Percentiles rank a stretch among this genome's conserved stretches.
These are phyloP conservation scores for Candolleomyces efflorescens DNA, from an alignment of 768 basidiomycete genomes.

Conservation along the genomic window DNA sequence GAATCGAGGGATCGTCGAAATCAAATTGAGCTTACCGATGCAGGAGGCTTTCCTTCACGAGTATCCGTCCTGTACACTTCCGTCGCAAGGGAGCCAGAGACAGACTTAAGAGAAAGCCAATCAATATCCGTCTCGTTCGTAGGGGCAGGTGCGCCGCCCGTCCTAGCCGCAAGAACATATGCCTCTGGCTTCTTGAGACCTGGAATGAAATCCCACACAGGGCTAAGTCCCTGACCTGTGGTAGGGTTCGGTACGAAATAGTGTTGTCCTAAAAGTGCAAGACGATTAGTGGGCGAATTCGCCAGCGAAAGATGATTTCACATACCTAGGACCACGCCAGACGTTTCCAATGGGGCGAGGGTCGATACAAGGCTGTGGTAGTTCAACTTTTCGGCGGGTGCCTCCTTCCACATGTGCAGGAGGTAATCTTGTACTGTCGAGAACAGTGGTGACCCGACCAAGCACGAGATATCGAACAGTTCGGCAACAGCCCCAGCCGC, in stretches of 20 bases:
- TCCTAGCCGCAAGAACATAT: constrained; percentile 38
- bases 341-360: constrained; percentile 6
- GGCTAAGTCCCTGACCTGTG: constrained; percentile 33
- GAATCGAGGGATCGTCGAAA: too few relatives aligned
- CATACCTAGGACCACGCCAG: constrained; percentile 27
- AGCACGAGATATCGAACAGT: constrained; percentile 53
- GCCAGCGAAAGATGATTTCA: neutral
- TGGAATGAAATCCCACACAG: constrained; percentile 50
- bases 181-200: constrained; percentile 31
- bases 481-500: constrained; percentile 47
- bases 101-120: constrained; percentile 41
- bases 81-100: constrained; percentile 42
- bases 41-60: constrained; percentile 46
- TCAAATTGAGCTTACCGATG: constrained; percentile 23
- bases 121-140: constrained; percentile 39
- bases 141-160: constrained; percentile 32
- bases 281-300: neutral
- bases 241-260: constrained; percentile 47
- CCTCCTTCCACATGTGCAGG: constrained; percentile 15
- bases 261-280: constrained; percentile 35
- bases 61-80: constrained; percentile 48
- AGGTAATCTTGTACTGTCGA: constrained; percentile 21
- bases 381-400: constrained; percentile 14
- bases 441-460: constrained; percentile 26
- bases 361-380: constrained; percentile 5